Evolutionary conservation across 1,139 yeast genomes (phyloP).

Genomic region (Chernovozyma sophiae-reginae): DNA sequence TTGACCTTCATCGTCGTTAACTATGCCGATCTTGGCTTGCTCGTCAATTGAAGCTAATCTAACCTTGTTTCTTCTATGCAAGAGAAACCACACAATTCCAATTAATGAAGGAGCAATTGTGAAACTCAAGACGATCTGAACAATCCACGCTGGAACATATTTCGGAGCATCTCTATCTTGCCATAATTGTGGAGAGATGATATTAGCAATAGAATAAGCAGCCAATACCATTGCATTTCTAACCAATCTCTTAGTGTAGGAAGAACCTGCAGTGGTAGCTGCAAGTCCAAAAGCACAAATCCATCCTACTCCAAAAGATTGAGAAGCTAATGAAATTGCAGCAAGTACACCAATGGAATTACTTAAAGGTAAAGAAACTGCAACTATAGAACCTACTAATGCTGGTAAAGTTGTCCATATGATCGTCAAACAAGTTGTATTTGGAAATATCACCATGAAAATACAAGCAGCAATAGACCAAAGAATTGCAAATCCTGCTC

Average conservation of each 20-base stretch:
- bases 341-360: conserved; percentile 42
- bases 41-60: conserved; percentile 16
- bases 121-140: conserved; percentile 48
- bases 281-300: conserved; percentile 21
- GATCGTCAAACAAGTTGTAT: conserved; percentile 14
- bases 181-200: conserved; percentile 25
- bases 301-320: conserved; percentile 19
- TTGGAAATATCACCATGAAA: conserved; percentile 17
- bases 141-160: conserved; percentile 45
- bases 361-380: conserved; percentile 36
- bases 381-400: conserved; percentile 41
- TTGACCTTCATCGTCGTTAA: conserved; percentile 26
- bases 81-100: conserved; percentile 32
- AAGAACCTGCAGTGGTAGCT: conserved; percentile 21
- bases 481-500: conserved; percentile 39
- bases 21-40: conserved; percentile 15
- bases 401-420: conserved; percentile 35
- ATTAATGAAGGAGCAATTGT: conserved; percentile 35
- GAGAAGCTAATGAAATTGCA: conserved; percentile 16
- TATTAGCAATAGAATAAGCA: conserved; percentile 21
- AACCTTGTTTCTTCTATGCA: conserved; percentile 31
- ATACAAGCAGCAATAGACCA: conserved; percentile 28
- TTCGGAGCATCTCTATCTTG: conserved; percentile 16
- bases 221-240: conserved; percentile 21
- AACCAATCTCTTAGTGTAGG: conserved; percentile 21